Evolutionary conservation across 2,329 filamentous ascomycete species (phyloP), one percentile per base, ranked within the genome.

Genomic region (Podosphaera fusca): DNA sequence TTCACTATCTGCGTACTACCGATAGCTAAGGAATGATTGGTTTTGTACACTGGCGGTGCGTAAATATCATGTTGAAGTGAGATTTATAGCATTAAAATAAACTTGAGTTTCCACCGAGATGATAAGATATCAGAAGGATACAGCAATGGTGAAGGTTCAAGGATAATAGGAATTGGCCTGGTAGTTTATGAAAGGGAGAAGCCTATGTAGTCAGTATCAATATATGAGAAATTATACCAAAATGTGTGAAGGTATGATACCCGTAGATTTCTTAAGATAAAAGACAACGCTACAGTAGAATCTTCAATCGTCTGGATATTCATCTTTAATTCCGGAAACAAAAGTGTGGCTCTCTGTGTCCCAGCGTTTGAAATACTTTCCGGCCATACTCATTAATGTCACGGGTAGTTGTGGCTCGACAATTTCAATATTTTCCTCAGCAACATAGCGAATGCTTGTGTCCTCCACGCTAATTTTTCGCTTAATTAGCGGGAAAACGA

Each of bases 301-400:
- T 10, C 35, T 42, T 12, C 35, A 95, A 69, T 94, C 87, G 66
- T 95, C 84, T 0, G 90, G 90, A 69, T 88, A 95, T 65, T 89
- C 81, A 63, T 94, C 86, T 63, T 71, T 70, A 56, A 85, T 73
- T 68, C 95, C 96, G 63, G 87, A 94, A 36, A 95, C 75, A 70
- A 96, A 98, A 3, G 70, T 74, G 62, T 79, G 79, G 0, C 70
- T 74, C 38, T 71, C 72, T 3, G 68, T 65, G 69, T 95, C 86
- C 74, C 88, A 96, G 47, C 87, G 75, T 69, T 87, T 94, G 69
- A 98, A 96, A 68, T 86, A 87, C 63, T 82, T 84, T 0, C 92
- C 92, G 2, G 88, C 87, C 62, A 85, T 70, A 51, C 74, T 73
- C 65, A 87, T 76, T 60, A 94, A 73, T 31, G 77, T 69, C n/a